These are phyloP conservation scores for Pulveroboletus sp. DNA, from an alignment of 768 basidiomycete species.

Conservation along the genomic window DNA sequence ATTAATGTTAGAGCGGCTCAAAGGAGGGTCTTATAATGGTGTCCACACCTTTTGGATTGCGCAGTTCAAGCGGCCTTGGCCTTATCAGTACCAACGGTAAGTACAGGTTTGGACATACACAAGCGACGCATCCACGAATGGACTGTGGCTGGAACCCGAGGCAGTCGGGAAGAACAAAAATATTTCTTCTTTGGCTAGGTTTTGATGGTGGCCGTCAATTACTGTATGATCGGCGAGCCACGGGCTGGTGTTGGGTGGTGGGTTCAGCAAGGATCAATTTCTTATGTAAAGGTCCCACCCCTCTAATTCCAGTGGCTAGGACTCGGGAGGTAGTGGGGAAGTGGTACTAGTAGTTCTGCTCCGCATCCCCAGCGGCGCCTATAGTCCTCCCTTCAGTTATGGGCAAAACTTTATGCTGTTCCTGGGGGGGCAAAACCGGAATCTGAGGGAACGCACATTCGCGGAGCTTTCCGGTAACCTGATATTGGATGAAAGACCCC, in stretches of 20 bases:
- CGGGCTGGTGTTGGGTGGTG: not conserved
- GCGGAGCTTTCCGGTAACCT: conserved; percentile 1
- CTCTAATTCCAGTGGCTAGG: not conserved
- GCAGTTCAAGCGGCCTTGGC: not conserved
- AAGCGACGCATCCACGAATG: not conserved
- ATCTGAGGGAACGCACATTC: not conserved
- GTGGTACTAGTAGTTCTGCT: not conserved
- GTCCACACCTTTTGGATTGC: not conserved
- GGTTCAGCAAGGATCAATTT: not conserved
- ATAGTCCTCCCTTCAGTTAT: not conserved
- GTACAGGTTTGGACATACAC: not conserved
- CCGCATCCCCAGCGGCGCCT: not conserved
- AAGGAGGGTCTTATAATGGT: not conserved
- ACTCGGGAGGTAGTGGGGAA: not conserved
- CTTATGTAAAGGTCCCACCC: conserved; percentile 1
- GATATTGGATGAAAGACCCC: not conserved
- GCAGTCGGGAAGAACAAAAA: not conserved
- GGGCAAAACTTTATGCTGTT: not conserved
- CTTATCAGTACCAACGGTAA: not conserved
- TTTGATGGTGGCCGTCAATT: not conserved
- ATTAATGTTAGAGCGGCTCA: not conserved
- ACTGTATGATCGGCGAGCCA: not conserved
- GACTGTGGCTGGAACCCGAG: not conserved
- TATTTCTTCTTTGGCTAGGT: not conserved
- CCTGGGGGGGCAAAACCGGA: not conserved